Conservation (phyloP, 2,329 filamentous ascomycete species). For the Ophiosphaerella narmari region DNA sequence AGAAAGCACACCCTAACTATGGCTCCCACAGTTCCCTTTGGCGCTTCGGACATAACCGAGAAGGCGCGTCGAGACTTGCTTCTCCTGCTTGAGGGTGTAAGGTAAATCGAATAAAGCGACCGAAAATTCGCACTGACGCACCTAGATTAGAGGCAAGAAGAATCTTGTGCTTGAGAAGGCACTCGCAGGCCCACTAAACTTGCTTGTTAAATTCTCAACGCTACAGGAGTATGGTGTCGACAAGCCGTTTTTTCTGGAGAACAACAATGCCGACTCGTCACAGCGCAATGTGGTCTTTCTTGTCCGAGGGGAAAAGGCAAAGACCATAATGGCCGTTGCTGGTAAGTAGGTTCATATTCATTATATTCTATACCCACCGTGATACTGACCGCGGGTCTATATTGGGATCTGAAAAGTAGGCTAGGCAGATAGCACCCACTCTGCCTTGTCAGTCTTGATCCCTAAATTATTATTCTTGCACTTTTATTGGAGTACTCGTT, state of each 20-base stretch:
- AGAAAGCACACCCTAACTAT: constrained; percentile 47
- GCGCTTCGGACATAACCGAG: constrained; percentile 74
- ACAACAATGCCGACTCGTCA: constrained; percentile 90
- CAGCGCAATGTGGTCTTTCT: constrained; percentile 96
- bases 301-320: constrained; percentile 84
- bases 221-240: constrained; percentile 97
- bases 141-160: constrained; percentile 95
- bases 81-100: constrained; percentile 90
- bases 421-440: constrained; percentile 59
- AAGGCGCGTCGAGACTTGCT: constrained; percentile 88
- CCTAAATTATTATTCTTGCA: constrained; percentile 52
- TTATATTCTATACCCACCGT: constrained; percentile 3
- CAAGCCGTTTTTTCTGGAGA: constrained; percentile 96
- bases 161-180: constrained; percentile 92
- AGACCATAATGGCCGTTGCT: constrained; percentile 82
- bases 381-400: neutral
- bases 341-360: constrained; percentile 60
- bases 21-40: constrained; percentile 73
- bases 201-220: constrained; percentile 93
- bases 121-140: constrained; percentile 38
- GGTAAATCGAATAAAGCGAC: constrained; percentile 55
- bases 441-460: constrained; percentile 62
- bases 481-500: constrained; percentile 34
- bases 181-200: constrained; percentile 84
- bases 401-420: constrained; percentile 63